Evolutionary conservation across 2,329 filamentous ascomycete genomes (phyloP).

Genomic region (Aspergillus fumigatus): DNA sequence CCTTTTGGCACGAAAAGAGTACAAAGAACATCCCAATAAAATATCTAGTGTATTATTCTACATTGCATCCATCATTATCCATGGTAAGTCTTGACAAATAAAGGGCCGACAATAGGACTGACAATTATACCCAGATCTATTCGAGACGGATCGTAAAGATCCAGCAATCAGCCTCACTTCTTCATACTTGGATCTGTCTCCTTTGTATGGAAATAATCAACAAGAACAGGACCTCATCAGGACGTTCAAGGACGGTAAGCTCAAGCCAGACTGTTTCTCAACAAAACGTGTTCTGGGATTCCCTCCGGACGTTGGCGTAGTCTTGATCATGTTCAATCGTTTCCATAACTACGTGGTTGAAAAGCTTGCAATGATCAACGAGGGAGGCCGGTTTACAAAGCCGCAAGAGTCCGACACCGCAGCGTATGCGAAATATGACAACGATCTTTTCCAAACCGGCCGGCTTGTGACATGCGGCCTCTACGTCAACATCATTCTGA

Average conservation of each 20-base stretch:
- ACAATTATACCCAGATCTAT: slow-evolving; percentile 49
- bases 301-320: slow-evolving; percentile 62
- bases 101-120: slow-evolving; percentile 6
- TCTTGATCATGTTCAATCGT: slow-evolving; percentile 64
- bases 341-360: slow-evolving; percentile 67
- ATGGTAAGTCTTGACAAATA: slow-evolving; percentile 32
- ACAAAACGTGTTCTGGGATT: slow-evolving; percentile 62
- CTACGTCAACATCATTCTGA: slow-evolving; percentile 52
- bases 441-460: slow-evolving; percentile 51
- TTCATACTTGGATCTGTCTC: slow-evolving; percentile 69
- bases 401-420: slow-evolving; percentile 35
- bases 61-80: slow-evolving; percentile 64
- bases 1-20: slow-evolving; percentile 59
- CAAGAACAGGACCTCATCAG: slow-evolving; percentile 60
- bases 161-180: slow-evolving; percentile 62
- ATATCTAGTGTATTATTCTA: slow-evolving; percentile 74
- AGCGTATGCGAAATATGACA: slow-evolving; percentile 36
- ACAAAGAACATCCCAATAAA: slow-evolving; percentile 63
- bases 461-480: slow-evolving; percentile 51
- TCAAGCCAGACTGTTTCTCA: slow-evolving; percentile 68
- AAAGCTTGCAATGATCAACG: slow-evolving; percentile 62
- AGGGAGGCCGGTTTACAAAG: slow-evolving; percentile 62
- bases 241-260: slow-evolving; percentile 60
- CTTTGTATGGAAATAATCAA: slow-evolving; percentile 65
- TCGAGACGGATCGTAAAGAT: slow-evolving; percentile 61